These are phyloP conservation scores for Trifolium pratense DNA, from an alignment of 306 rosid genomes.

Conservation along the genomic window DNA sequence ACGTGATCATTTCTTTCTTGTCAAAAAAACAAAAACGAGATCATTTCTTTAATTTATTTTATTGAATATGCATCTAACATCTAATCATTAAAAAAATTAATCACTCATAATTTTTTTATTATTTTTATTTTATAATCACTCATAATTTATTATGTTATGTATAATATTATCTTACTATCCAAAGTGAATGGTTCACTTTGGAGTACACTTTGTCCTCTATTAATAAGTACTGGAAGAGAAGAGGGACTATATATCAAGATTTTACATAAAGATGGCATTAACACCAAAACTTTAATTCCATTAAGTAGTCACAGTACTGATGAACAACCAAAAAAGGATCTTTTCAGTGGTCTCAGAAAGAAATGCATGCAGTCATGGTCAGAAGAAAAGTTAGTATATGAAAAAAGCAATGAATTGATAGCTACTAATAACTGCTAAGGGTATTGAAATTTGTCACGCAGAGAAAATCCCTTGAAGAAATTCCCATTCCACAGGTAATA, in stretches of 20 bases:
- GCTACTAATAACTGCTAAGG: slow-evolving; percentile 19
- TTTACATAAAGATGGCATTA: neutral
- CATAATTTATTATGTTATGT: no score
- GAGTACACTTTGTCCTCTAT: no score
- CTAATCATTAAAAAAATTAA: no score
- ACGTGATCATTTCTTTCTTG: no score
- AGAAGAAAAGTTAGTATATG: slow-evolving; percentile 8
- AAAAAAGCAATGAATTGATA: slow-evolving; percentile 20
- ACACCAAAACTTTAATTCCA: neutral
- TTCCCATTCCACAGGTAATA: slow-evolving; percentile 5
- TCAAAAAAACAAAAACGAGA: no score
- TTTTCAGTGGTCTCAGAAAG: neutral
- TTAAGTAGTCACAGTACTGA: neutral
- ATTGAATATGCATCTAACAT: no score
- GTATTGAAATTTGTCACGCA: neutral
- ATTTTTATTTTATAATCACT: no score
- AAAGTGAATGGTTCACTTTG: no score
- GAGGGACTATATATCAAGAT: neutral
- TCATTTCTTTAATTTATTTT: no score
- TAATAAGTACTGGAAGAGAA: no score
- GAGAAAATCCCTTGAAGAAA: neutral
- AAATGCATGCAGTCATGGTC: slow-evolving; percentile 28
- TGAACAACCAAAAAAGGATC: slow-evolving; percentile 2
- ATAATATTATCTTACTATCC: no score
- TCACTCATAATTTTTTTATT: no score